Percentiles rank a stretch among this genome's conserved stretches.
phyloP scores from a whole-genome alignment of 139 green algal genomes.

The Auxenochlorella protothecoides region DNA sequence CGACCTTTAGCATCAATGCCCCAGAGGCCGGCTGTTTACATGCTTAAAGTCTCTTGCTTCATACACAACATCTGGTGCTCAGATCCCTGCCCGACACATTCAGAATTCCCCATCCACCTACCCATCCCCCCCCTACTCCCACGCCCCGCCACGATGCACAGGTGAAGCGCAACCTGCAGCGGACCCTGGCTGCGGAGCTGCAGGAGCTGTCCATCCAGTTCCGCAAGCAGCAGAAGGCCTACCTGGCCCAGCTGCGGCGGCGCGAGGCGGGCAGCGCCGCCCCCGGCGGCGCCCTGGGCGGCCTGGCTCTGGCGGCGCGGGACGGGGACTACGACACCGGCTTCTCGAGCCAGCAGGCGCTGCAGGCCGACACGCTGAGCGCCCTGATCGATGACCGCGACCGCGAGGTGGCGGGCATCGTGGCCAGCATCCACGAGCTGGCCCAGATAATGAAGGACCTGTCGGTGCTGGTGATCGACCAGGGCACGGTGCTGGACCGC shows the following conservation, averaged over 20 bases:
- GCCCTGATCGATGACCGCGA: slow-evolving; percentile 67
- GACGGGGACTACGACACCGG: slow-evolving; percentile 53
- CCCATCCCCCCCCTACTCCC: no score
- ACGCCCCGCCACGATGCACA: neutral
- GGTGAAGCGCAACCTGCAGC: slow-evolving; percentile 60
- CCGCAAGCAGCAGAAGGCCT: slow-evolving; percentile 73
- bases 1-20: no score
- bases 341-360: slow-evolving; percentile 56
- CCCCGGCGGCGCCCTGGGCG: slow-evolving; percentile 17
- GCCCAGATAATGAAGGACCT: slow-evolving; percentile 95
- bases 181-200: slow-evolving; percentile 72
- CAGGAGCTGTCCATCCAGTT: slow-evolving; percentile 77
- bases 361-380: slow-evolving; percentile 30
- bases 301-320: slow-evolving; percentile 19
- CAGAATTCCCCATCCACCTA: no score
- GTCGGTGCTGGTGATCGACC: slow-evolving; percentile 90
- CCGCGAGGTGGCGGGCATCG: slow-evolving; percentile 71
- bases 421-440: slow-evolving; percentile 69
- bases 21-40: no score
- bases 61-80: no score
- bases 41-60: no score
- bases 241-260: slow-evolving; percentile 72
- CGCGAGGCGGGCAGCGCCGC: slow-evolving; percentile 25
- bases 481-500: slow-evolving; percentile 92
- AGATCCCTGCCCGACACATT: no score